These are phyloP conservation scores for Zychaea mexicana DNA, from an alignment of 371 early-diverging fungal genomes.

Conservation along the genomic window DNA sequence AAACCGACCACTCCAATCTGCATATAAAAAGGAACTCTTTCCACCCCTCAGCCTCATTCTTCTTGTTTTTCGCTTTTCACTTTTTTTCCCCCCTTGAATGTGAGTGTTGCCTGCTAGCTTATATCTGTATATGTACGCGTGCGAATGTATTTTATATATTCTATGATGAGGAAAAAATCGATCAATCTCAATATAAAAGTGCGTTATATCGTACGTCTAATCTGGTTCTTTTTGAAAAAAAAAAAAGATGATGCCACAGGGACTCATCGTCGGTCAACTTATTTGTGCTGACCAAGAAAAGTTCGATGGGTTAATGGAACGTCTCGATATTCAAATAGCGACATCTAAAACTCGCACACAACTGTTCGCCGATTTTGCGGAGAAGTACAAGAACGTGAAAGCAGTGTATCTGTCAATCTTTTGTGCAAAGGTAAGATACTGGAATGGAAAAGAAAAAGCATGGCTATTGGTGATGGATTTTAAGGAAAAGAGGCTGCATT, in stretches of 20 bases:
- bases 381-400: slow-evolving; percentile 31
- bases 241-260: not conserved
- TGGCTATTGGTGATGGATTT: not conserved
- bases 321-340: slow-evolving; percentile 23
- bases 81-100: no score
- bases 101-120: no score
- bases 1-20: no score
- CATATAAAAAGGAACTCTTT: no score
- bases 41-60: no score
- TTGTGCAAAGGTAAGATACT: slow-evolving; percentile 30
- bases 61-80: no score
- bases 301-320: slow-evolving; percentile 16
- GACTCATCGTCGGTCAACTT: slow-evolving; percentile 38
- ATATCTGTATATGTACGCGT: no score
- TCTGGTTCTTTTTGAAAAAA: not conserved
- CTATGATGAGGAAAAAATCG: no score
- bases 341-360: slow-evolving; percentile 32
- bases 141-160: no score
- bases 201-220: not conserved
- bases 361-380: slow-evolving; percentile 37
- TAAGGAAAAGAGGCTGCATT: not conserved
- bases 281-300: slow-evolving; percentile 27
- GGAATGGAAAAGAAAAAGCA: slow-evolving; percentile 1
- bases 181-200: no score
- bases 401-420: slow-evolving; percentile 19